Evolutionary conservation across 768 basidiomycete species (phyloP).

Genomic region (Termitomyces sp.): DNA sequence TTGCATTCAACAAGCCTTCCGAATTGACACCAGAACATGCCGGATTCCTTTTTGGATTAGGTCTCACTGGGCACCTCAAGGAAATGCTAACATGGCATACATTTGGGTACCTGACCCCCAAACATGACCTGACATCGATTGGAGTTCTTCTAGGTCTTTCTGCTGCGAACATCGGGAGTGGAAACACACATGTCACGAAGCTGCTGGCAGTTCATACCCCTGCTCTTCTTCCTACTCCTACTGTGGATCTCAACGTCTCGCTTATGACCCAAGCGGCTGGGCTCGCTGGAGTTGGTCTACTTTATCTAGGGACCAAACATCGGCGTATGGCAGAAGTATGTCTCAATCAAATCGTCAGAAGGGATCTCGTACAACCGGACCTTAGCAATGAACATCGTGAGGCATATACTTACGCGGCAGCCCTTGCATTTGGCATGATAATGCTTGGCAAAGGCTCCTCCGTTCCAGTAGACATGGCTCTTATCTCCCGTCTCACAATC

Average conservation of each 20-base stretch:
- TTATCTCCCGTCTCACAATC: constrained; percentile 64
- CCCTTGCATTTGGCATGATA: constrained; percentile 91
- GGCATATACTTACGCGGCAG: constrained; percentile 85
- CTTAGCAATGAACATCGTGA: constrained; percentile 87
- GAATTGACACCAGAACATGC: constrained; percentile 92
- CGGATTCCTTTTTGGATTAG: constrained; percentile 92
- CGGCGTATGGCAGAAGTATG: constrained; percentile 92
- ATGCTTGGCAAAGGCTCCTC: constrained; percentile 86
- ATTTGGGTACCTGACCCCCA: constrained; percentile 90
- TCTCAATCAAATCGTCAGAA: constrained; percentile 74
- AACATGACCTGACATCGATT: constrained; percentile 93
- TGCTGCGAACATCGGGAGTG: constrained; percentile 82
- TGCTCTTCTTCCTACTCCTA: constrained; percentile 82
- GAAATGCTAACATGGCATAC: constrained; percentile 94
- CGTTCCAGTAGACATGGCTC: constrained; percentile 69
- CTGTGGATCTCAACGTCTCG: constrained; percentile 85
- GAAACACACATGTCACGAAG: constrained; percentile 85
- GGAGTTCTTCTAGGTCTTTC: constrained; percentile 91
- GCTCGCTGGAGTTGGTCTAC: constrained; percentile 78
- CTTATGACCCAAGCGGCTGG: constrained; percentile 89
- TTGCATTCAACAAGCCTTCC: constrained; percentile 89
- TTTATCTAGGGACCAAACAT: constrained; percentile 86
- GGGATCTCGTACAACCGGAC: constrained; percentile 75
- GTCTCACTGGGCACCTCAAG: constrained; percentile 85
- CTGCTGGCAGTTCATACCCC: constrained; percentile 90